Conservation (phyloP, 2,329 filamentous ascomycete genomes). For the Phialophora expanda region DNA sequence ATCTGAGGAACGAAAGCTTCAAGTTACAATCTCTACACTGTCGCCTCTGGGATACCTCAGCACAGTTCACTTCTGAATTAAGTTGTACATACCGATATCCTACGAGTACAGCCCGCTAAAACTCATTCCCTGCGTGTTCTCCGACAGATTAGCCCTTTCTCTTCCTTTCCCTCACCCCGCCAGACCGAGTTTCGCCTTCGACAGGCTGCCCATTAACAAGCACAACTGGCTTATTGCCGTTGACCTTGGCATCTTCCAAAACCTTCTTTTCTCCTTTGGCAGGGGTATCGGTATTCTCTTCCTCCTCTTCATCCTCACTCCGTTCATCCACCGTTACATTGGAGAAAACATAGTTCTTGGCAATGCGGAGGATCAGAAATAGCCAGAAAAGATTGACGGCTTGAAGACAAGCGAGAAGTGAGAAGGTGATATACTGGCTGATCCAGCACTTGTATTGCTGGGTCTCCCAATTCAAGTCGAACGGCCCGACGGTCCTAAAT, state of each 20-base stretch:
- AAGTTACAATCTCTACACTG: neutral
- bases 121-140: neutral
- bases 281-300: conserved; percentile 42
- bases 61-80: neutral
- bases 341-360: conserved; percentile 41
- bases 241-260: conserved; percentile 18
- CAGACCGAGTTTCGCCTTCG: conserved; percentile 39
- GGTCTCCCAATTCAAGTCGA: conserved; percentile 46
- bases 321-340: conserved; percentile 49
- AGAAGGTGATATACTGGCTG: conserved; percentile 44
- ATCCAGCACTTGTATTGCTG: conserved; percentile 47
- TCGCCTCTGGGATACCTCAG: neutral
- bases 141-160: conserved; percentile 31
- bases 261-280: conserved; percentile 16
- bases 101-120: conserved; percentile 1
- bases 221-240: conserved; percentile 39
- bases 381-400: conserved; percentile 46
- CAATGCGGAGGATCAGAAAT: conserved; percentile 43
- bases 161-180: conserved; percentile 41
- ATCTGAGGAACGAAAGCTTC: too few species aligned
- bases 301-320: conserved; percentile 54
- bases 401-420: conserved; percentile 43
- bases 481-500: conserved; percentile 45
- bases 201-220: conserved; percentile 49
- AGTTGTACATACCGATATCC: conserved; percentile 4